Evolutionary conservation across 805 yeast genomes (phyloP).

Genomic region (Candida qinlingensis): DNA sequence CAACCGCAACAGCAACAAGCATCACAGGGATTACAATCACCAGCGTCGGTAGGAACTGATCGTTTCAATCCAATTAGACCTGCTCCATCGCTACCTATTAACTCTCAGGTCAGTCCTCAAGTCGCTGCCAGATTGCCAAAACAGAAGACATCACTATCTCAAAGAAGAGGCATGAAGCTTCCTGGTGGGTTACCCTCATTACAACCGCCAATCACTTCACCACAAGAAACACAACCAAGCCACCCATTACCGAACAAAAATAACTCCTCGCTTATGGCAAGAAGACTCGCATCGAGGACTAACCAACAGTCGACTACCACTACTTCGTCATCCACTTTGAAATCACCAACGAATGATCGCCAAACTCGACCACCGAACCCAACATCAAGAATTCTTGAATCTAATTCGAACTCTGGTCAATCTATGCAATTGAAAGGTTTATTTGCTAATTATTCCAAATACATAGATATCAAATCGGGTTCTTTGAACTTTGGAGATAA

Average conservation of each 20-base stretch:
- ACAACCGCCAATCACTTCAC: constrained; percentile 12
- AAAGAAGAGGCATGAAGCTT: constrained; percentile 79
- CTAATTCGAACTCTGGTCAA: constrained; percentile 1
- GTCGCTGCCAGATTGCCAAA: constrained; percentile 74
- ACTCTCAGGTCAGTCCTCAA: constrained; percentile 68
- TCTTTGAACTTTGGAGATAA: constrained; percentile 89
- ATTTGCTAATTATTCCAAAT: constrained; percentile 81
- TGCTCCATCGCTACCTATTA: constrained; percentile 26
- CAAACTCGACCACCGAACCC: neutral
- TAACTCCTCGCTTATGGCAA: constrained; percentile 6
- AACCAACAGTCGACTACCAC: constrained; percentile 5
- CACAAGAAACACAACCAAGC: constrained; percentile 10
- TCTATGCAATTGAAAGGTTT: constrained; percentile 43
- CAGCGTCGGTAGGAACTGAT: constrained; percentile 6
- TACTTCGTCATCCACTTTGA: constrained; percentile 1
- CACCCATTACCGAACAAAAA: constrained; percentile 1
- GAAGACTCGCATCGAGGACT: constrained; percentile 6
- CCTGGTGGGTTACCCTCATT: constrained; percentile 73
- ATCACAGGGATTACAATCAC: constrained; percentile 3
- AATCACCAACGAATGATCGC: neutral
- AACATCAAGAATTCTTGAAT: neutral
- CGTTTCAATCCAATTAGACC: constrained; percentile 24
- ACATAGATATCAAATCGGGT: constrained; percentile 89
- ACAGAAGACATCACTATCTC: constrained; percentile 74
- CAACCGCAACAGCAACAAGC: neutral